Evolutionary conservation across 352 stramenopile genomes (phyloP).

Genomic region (Pythium phragmitis): DNA sequence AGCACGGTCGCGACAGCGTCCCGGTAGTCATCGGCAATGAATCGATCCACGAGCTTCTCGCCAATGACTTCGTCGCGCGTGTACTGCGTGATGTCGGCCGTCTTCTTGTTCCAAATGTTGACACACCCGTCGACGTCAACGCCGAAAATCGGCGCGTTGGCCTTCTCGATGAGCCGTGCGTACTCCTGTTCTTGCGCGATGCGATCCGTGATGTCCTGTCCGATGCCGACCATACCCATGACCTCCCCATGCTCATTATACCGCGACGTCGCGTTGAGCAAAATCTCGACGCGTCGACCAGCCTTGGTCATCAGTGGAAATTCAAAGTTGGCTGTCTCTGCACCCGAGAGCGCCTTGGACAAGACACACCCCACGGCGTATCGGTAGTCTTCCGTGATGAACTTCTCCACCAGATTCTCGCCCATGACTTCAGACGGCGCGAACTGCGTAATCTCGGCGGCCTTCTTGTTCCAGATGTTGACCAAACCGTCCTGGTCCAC

Average conservation of each 20-base stretch:
- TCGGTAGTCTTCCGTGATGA: constrained; percentile 82
- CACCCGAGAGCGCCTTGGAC: constrained; percentile 65
- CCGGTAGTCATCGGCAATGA: constrained; percentile 83
- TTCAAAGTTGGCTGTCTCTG: constrained; percentile 81
- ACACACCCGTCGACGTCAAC: constrained; percentile 78
- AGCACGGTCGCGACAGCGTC: constrained; percentile 60
- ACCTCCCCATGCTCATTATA: constrained; percentile 78
- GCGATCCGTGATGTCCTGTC: constrained; percentile 84
- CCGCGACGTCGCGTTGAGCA: constrained; percentile 74
- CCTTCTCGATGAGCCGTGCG: constrained; percentile 83
- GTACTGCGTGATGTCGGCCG: constrained; percentile 90
- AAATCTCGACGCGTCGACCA: constrained; percentile 71
- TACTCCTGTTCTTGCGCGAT: constrained; percentile 92
- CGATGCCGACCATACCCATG: constrained; percentile 82
- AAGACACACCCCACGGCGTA: constrained; percentile 62
- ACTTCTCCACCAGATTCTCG: constrained; percentile 84
- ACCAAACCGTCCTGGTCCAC: constrained; percentile 73
- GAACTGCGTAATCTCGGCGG: constrained; percentile 88
- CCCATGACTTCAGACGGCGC: constrained; percentile 87
- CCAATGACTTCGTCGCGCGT: constrained; percentile 87
- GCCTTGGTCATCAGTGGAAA: constrained; percentile 80
- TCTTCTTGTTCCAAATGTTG: constrained; percentile 93
- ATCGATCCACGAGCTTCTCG: constrained; percentile 87
- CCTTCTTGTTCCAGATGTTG: constrained; percentile 92
- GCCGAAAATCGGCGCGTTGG: constrained; percentile 90